Conservation (phyloP, 306 rosid genomes). For the Trichosanthes cucumerina region DNA sequence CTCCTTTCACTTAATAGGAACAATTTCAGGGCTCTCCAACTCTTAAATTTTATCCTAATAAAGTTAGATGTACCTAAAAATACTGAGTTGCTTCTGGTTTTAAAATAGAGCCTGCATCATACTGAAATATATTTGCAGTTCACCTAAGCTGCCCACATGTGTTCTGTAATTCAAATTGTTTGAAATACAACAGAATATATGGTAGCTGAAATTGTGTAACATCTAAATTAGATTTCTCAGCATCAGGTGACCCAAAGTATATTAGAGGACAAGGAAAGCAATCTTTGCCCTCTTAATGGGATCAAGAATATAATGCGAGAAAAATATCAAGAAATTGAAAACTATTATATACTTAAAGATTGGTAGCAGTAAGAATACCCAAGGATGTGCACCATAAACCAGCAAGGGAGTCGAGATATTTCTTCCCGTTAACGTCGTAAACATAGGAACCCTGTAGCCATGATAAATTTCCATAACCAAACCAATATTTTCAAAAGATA, state of each 20-base stretch:
- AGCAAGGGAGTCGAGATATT: constrained; percentile 88
- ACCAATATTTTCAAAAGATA: neutral
- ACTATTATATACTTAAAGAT: neutral
- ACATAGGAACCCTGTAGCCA: constrained; percentile 82
- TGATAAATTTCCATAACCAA: neutral
- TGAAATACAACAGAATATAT: neutral
- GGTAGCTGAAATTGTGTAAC: neutral
- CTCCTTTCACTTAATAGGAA: neutral
- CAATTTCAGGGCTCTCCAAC: neutral
- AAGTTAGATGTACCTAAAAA: neutral
- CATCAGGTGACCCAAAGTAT: neutral
- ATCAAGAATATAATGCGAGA: neutral
- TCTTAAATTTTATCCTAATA: neutral
- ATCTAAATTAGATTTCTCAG: neutral
- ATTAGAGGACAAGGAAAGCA: neutral
- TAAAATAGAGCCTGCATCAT: neutral
- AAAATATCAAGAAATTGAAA: neutral
- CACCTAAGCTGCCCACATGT: neutral
- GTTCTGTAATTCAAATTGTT: neutral
- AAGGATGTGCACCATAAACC: constrained; percentile 91
- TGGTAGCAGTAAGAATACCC: constrained; percentile 21
- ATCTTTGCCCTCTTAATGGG: neutral
- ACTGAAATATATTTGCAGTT: neutral
- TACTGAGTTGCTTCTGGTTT: neutral
- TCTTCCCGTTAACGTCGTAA: constrained; percentile 72